Evolutionary conservation across 306 rosid genomes (phyloP).

Genomic region (Vigna mungo): DNA sequence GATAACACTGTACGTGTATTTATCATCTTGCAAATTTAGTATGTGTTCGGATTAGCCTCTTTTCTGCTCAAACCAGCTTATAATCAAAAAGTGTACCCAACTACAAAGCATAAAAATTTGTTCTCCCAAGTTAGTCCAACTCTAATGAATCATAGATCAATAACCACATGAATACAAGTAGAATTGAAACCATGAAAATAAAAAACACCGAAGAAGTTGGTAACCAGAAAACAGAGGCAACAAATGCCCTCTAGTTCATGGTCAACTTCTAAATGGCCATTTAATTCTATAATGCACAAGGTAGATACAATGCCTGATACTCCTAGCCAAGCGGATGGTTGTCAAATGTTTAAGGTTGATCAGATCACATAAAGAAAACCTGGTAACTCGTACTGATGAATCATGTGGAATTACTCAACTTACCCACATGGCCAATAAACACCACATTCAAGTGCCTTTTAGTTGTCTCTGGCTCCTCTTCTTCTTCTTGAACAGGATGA

Average conservation of each 20-base stretch:
- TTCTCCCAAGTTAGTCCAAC: slow-evolving; percentile 17
- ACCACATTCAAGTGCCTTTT: slow-evolving; percentile 94
- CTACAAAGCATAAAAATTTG: not conserved
- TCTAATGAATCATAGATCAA: slow-evolving; percentile 23
- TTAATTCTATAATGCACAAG: slow-evolving; percentile 34
- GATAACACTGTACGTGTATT: not conserved
- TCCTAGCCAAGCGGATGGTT: not conserved
- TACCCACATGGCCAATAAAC: slow-evolving; percentile 97
- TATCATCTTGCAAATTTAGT: not conserved
- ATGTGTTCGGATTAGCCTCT: slow-evolving; percentile 10
- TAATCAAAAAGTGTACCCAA: not conserved
- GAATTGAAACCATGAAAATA: slow-evolving; percentile 12
- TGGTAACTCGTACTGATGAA: slow-evolving; percentile 14
- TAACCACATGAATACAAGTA: slow-evolving; percentile 26
- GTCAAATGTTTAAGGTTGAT: slow-evolving; percentile 16
- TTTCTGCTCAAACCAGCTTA: not conserved
- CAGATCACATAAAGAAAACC: slow-evolving; percentile 7
- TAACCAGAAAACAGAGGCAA: slow-evolving; percentile 35
- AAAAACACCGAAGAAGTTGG: not conserved
- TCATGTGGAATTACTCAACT: slow-evolving; percentile 46
- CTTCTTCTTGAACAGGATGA: slow-evolving; percentile 45
- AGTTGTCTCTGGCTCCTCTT: slow-evolving; percentile 47
- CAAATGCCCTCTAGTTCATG: slow-evolving; percentile 7
- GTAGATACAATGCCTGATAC: slow-evolving; percentile 20
- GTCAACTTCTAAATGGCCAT: slow-evolving; percentile 27